A percentile compares a stretch with the other conserved stretches of the same genome.
Conservation (phyloP, 345 rosid species). For the Heritiera fomes region DNA sequence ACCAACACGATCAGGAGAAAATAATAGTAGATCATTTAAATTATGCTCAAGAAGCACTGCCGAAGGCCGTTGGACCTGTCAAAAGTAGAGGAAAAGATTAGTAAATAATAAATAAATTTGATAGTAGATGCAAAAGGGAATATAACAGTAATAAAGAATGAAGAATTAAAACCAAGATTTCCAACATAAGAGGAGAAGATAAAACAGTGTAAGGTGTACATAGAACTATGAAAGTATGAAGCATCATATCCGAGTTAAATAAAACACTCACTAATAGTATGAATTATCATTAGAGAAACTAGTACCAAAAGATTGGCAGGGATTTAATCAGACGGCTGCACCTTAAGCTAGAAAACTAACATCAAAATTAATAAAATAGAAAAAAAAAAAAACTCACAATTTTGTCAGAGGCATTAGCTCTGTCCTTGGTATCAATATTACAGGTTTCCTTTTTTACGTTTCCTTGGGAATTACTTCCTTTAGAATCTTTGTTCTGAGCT, state of each 20-base stretch:
- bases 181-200: neutral
- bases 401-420: conserved; percentile 26
- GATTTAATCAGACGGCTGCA: neutral
- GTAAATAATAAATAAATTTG: neutral
- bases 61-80: conserved; percentile 50
- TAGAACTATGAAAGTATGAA: neutral
- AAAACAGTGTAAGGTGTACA: neutral
- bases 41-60: conserved; percentile 59
- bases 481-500: conserved; percentile 28
- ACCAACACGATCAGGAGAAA: conserved; percentile 58
- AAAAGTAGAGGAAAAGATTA: neutral
- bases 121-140: neutral
- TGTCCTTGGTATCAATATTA: conserved; percentile 33
- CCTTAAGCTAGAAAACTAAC: neutral
- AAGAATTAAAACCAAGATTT: neutral
- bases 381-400: conserved; percentile 39
- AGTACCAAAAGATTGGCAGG: neutral
- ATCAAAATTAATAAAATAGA: neutral
- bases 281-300: neutral
- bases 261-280: neutral
- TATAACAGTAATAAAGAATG: neutral
- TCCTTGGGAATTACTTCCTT: conserved; percentile 27
- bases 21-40: conserved; percentile 40
- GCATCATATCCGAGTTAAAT: neutral
- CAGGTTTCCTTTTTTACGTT: conserved; percentile 30